Conservation (phyloP, 352 stramenopile species). For the Globisporangium acanthophoron region DNA sequence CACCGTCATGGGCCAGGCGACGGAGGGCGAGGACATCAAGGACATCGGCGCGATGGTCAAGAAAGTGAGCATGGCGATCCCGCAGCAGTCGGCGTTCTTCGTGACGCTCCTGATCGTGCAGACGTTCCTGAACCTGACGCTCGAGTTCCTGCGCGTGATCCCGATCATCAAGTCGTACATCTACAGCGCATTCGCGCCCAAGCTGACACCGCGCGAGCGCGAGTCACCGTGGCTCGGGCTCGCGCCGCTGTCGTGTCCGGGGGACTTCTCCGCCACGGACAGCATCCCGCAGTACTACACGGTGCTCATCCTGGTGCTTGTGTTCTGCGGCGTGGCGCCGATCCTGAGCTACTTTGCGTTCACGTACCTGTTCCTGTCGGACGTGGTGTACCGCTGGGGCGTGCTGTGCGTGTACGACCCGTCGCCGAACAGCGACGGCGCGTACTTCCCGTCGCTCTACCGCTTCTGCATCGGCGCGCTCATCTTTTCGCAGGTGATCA, state of each 20-base stretch:
- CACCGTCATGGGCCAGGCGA: conserved; percentile 41
- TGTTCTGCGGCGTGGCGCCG: conserved; percentile 68
- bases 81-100: conserved; percentile 78
- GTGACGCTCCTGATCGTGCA: conserved; percentile 78
- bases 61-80: conserved; percentile 54
- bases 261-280: conserved; percentile 54
- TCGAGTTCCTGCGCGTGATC: conserved; percentile 67
- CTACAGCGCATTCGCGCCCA: conserved; percentile 69
- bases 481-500: conserved; percentile 77
- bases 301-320: conserved; percentile 68
- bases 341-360: conserved; percentile 80
- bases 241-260: conserved; percentile 45
- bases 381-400: conserved; percentile 71
- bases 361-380: conserved; percentile 62
- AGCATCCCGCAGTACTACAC: conserved; percentile 64
- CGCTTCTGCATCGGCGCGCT: conserved; percentile 74
- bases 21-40: conserved; percentile 33
- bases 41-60: conserved; percentile 40
- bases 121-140: conserved; percentile 55
- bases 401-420: conserved; percentile 70
- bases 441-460: conserved; percentile 79
- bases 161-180: conserved; percentile 74
- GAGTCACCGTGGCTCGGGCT: conserved; percentile 66
- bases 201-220: conserved; percentile 74
- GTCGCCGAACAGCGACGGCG: conserved; percentile 55